Percentiles rank a stretch among this genome's conserved stretches.
phyloP scores from a whole-genome alignment of 2,329 filamentous ascomycete species.

The Penicillium sp. region DNA sequence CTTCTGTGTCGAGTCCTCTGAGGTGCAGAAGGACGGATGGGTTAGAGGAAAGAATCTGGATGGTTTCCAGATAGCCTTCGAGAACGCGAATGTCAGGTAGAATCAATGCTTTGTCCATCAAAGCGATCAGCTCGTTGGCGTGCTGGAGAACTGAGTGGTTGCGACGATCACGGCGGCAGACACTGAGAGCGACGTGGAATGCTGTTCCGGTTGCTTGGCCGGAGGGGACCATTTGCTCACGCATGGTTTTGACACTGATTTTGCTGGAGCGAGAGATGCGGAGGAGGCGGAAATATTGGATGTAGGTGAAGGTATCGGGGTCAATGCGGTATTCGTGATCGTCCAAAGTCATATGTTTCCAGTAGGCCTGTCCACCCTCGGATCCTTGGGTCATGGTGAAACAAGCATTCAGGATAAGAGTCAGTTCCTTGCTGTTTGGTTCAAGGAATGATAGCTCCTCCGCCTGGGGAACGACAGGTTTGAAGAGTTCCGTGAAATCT shows the following conservation, averaged over 20 bases:
- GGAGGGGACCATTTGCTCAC: slow-evolving; percentile 50
- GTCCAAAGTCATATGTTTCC: slow-evolving; percentile 65
- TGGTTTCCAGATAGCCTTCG: slow-evolving; percentile 31
- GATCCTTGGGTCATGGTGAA: slow-evolving; percentile 57
- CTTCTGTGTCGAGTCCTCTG: slow-evolving; percentile 26
- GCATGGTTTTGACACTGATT: slow-evolving; percentile 60
- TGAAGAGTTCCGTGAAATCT: slow-evolving; percentile 39
- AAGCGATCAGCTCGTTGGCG: slow-evolving; percentile 63
- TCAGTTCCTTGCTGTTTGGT: slow-evolving; percentile 61
- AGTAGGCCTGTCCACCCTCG: slow-evolving; percentile 70
- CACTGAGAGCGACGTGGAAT: slow-evolving; percentile 71
- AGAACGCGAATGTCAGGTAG: slow-evolving; percentile 35
- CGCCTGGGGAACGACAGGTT: slow-evolving; percentile 26
- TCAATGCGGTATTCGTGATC: slow-evolving; percentile 54
- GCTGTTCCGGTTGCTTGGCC: slow-evolving; percentile 51
- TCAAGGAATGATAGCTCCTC: slow-evolving; percentile 39
- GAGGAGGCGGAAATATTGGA: slow-evolving; percentile 66
- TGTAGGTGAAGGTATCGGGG: slow-evolving; percentile 72
- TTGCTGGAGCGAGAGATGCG: slow-evolving; percentile 65
- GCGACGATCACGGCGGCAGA: slow-evolving; percentile 72
- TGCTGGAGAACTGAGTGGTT: slow-evolving; percentile 69
- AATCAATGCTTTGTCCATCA: slow-evolving; percentile 52
- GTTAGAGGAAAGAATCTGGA: slow-evolving; percentile 27
- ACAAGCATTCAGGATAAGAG: slow-evolving; percentile 67
- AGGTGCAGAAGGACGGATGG: slow-evolving; percentile 32